These are phyloP conservation scores for Trifolium dubium DNA, from an alignment of 306 rosid genomes.

Conservation along the genomic window DNA sequence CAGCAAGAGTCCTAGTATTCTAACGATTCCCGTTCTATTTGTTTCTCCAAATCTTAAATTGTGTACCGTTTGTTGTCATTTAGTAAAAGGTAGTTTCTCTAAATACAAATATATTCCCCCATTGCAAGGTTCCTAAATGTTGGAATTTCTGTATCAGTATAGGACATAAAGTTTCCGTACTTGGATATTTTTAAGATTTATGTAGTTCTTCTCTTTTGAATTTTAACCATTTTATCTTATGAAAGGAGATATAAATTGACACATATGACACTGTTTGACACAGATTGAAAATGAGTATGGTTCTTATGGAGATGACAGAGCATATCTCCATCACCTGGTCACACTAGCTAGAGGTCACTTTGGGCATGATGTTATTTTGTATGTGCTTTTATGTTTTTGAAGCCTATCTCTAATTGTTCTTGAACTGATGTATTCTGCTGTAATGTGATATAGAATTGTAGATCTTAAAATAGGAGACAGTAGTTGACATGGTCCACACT, in stretches of 20 bases:
- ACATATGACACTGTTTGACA: constrained; percentile 43
- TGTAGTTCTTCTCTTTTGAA: constrained; percentile 20
- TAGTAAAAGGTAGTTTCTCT: constrained; percentile 26
- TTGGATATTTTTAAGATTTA: constrained; percentile 28
- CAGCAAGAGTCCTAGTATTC: constrained; percentile 1
- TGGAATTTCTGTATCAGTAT: constrained; percentile 19
- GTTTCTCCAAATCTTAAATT: constrained; percentile 25
- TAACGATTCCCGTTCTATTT: constrained; percentile 20
- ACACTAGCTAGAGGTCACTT: constrained; percentile 72
- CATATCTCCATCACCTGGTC: constrained; percentile 80
- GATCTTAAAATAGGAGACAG: constrained; percentile 3
- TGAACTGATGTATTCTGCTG: constrained; percentile 28
- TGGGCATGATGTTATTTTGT: constrained; percentile 79
- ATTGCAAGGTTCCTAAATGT: constrained; percentile 12
- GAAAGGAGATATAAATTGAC: constrained; percentile 20
- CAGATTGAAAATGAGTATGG: constrained; percentile 97
- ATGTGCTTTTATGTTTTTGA: constrained; percentile 51
- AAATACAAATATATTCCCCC: constrained; percentile 1
- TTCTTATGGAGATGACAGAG: constrained; percentile 82
- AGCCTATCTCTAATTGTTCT: constrained; percentile 22
- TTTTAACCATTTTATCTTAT: constrained; percentile 27
- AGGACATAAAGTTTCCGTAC: constrained; percentile 26
- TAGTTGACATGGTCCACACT: not conserved
- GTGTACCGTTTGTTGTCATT: constrained; percentile 12
- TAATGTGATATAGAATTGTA: constrained; percentile 8